Evolutionary conservation across 2,329 filamentous ascomycete genomes (phyloP), one percentile per base, ranked within the genome.

Genomic region (Alternaria viburni): DNA sequence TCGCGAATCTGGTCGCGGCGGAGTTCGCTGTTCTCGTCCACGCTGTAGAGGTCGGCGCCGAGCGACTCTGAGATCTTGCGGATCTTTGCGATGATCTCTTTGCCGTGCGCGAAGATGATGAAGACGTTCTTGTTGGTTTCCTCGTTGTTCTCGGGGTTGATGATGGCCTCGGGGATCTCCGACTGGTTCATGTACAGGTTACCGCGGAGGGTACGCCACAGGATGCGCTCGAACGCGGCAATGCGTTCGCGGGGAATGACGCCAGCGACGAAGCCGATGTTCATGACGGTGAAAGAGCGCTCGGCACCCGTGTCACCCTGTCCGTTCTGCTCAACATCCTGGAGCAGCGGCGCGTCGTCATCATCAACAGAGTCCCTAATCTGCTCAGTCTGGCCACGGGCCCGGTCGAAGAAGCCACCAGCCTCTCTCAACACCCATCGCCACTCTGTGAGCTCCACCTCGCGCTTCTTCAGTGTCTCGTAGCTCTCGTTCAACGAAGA

Each of bases 141-240:
- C 82, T 98, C 95, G 79, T 98, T 97, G 83, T 89, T 97, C 77
- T 91, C 87, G 15, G 96, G 95, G 80, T 99, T 93, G 79, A 97
- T 86, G 72, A 99, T 91, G 41, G 93, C 89, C 80, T 99, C 95
- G 8, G 93, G 90, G 66, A 99, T 99, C 85, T 99, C 96, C 44
- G 95, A 95, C 85, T 99, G 96, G 83, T 99, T 99, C 96, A 99
- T 99, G 86, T 98, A 99, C 68, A 99, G 85, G 81, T 99, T 99
- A 75, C 96, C 96, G 80, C 96, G 93, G 45, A 99, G 88, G 0
- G 96, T 97, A 75, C 96, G 90, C 96, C 96, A 99, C 55, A 99
- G 86, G 72, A 99, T 99, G 63, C 96, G 91, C 84, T 99, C 96
- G 78, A 99, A 99, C 25, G 95, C 92, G 13, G 91, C 94, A 64